Evolutionary conservation across 2,329 filamentous ascomycete genomes (phyloP).

Genomic region (Pezicula rhizophila): DNA sequence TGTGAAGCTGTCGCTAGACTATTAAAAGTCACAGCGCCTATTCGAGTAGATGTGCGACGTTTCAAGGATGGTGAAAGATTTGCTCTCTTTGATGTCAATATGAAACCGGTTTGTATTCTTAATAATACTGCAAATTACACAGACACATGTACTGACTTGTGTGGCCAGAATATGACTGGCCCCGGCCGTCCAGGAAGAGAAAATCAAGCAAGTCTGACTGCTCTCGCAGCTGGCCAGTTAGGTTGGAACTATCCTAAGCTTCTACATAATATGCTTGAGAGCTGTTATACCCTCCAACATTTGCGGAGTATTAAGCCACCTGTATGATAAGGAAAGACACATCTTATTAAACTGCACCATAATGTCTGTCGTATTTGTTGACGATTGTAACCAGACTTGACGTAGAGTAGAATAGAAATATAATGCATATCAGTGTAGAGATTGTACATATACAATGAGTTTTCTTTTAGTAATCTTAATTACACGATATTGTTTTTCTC

Average conservation of each 20-base stretch:
- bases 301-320: not conserved
- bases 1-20: constrained; percentile 35
- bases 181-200: constrained; percentile 40
- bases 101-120: constrained; percentile 38
- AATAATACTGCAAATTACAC: not conserved
- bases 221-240: constrained; percentile 34
- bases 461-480: no score
- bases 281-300: constrained; percentile 14
- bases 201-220: constrained; percentile 41
- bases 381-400: no score
- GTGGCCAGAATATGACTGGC: constrained; percentile 38
- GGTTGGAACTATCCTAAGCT: constrained; percentile 38
- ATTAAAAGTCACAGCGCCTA: constrained; percentile 36
- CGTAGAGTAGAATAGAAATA: no score
- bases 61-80: constrained; percentile 31
- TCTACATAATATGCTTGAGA: constrained; percentile 30
- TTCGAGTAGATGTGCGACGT: constrained; percentile 40
- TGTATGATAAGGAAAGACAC: no score
- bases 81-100: constrained; percentile 44
- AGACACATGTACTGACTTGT: not conserved
- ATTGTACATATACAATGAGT: no score
- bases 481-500: no score
- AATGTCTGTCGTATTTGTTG: no score
- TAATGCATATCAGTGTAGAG: no score
- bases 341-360: no score